Percentiles rank a stretch among this genome's conserved stretches.
Conservation (phyloP, 129 eudicot genomes). For the Rutidosis leptorrhynchoides region DNA sequence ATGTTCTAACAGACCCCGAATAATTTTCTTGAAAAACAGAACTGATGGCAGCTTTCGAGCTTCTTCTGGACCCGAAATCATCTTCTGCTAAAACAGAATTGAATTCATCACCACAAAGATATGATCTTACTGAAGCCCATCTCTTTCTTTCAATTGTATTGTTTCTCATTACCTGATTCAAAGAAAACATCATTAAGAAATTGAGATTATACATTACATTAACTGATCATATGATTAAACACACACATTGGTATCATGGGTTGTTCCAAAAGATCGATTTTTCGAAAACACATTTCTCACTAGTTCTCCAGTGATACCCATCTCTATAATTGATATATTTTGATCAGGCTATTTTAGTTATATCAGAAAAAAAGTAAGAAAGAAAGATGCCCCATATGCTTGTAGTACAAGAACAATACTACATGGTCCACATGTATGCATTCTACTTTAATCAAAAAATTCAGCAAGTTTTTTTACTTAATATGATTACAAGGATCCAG, state of each 20-base stretch:
- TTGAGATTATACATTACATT: not conserved
- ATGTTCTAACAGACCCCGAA: slow-evolving; percentile 39
- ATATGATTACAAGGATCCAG: not conserved
- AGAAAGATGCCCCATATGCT: slow-evolving; percentile 26
- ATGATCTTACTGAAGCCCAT: slow-evolving; percentile 70
- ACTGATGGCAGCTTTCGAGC: slow-evolving; percentile 23
- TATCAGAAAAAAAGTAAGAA: slow-evolving; percentile 20
- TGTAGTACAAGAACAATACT: slow-evolving; percentile 28
- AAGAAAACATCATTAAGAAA: not conserved
- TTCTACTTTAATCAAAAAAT: slow-evolving; percentile 6
- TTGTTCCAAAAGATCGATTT: slow-evolving; percentile 40
- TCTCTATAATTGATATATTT: slow-evolving; percentile 30
- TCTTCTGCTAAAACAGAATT: slow-evolving; percentile 52
- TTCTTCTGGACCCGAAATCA: slow-evolving; percentile 38
- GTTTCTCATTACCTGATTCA: slow-evolving; percentile 41
- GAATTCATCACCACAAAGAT: slow-evolving; percentile 81
- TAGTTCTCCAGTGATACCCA: slow-evolving; percentile 84
- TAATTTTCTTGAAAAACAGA: slow-evolving; percentile 35
- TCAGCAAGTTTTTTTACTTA: not conserved
- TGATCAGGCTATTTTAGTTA: slow-evolving; percentile 24
- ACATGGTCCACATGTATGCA: slow-evolving; percentile 34
- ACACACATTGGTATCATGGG: slow-evolving; percentile 51
- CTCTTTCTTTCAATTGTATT: slow-evolving; percentile 46
- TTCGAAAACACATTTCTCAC: slow-evolving; percentile 77
- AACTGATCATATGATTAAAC: not conserved